Evolutionary conservation across 2,329 filamentous ascomycete species (phyloP), one percentile per base, ranked within the genome.

Genomic region (Berkeleyomyces basicola): DNA sequence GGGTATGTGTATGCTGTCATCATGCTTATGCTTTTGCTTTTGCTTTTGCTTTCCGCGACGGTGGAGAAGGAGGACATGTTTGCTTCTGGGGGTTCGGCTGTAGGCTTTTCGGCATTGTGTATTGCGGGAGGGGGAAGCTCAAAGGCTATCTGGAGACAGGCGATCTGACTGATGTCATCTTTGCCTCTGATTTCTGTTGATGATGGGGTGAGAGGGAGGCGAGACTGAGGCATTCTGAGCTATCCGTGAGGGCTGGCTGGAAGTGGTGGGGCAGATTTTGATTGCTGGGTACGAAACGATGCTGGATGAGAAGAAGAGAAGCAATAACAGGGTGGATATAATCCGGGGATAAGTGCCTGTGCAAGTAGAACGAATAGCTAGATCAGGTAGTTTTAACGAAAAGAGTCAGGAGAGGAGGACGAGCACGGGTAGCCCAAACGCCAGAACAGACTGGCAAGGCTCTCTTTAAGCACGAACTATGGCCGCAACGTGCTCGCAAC

Each of bases 101-200:
- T 76, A 61, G 72, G 76, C 71, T 71, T 75, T 69, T 74, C 78
- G 68, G 75, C 72, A 9, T 61, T 62, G 66, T 70, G 75, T 68
- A 90, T 78, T 36, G 88, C 89, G 11, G 89, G 87, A 14, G 88
- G 88, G 4, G 88, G 88, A 10, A 95, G 78, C 68, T 87, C 80
- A 71, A 93, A 90, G 60, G 83, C 78, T 66, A 83, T 77, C 68
- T 90, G 87, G 33, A 87, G 75, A 46, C 79, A 76, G 47, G 78
- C 74, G 55, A 85, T 78, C 65, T 81, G 79, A 59, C 78, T 77
- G n/a, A 78, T 76, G 65, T 83, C 82, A 72, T 86, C 84, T 72
- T 88, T 83, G 67, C 83, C 85, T 63, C 82, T 81, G 71, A 93
- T 88, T 70, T 93, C 89, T 59, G 86, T 86, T 42, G 88, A 92